A percentile compares a stretch with the other conserved stretches of the same genome.
phyloP scores from a whole-genome alignment of 2,329 filamentous ascomycete genomes.

The Fusarium pseudocircinatum region DNA sequence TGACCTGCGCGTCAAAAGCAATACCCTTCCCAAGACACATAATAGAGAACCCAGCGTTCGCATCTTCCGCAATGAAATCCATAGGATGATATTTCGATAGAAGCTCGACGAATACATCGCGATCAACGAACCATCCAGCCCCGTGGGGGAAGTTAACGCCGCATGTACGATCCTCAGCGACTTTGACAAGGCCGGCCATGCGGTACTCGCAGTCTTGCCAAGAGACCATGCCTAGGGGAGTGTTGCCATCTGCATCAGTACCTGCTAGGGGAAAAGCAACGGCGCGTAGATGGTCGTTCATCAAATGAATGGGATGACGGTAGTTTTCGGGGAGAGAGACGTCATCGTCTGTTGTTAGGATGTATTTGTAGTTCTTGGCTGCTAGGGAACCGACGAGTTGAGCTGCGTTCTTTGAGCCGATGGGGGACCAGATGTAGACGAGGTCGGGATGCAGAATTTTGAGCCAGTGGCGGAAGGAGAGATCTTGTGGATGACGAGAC shows the following conservation, averaged over 20 bases:
- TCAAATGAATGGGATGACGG: not conserved
- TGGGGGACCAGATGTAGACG: slow-evolving; percentile 4
- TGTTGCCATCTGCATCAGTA: not conserved
- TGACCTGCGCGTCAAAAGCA: slow-evolving; percentile 1
- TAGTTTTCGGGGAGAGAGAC: not conserved
- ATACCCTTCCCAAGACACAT: not conserved
- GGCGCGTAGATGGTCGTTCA: not conserved
- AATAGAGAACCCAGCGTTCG: not conserved
- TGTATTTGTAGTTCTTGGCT: slow-evolving; percentile 1
- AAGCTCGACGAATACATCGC: not conserved
- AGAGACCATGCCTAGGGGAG: not conserved
- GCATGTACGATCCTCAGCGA: not conserved
- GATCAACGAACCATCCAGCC: slow-evolving; percentile 1
- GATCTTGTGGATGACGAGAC: not conserved
- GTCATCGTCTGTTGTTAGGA: slow-evolving; percentile 1
- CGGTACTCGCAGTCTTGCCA: slow-evolving; percentile 8
- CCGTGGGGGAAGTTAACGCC: not conserved
- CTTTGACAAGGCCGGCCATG: not conserved
- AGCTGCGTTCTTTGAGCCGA: slow-evolving; percentile 1
- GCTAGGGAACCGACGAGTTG: not conserved
- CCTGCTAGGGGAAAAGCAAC: not conserved
- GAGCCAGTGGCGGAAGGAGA: slow-evolving; percentile 1
- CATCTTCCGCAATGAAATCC: slow-evolving; percentile 1
- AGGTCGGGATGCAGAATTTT: not conserved
- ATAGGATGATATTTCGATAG: slow-evolving; percentile 3